Base-by-base conservation (phyloP, 495 filamentous ascomycete species). In the Penicillium odoratum region DNA sequence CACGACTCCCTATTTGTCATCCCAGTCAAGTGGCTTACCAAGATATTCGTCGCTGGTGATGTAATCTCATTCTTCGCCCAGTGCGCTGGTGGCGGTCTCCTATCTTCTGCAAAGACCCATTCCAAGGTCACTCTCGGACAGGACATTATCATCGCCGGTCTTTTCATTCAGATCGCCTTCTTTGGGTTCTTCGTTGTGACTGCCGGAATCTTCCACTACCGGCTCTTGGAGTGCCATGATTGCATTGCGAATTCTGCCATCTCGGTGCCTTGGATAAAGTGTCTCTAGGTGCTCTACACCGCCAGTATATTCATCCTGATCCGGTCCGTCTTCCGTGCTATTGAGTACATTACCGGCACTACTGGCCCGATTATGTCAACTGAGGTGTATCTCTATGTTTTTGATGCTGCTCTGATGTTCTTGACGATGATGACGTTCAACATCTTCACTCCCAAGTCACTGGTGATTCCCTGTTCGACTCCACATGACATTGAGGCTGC, bases 321-420 rank as follows among this genome's bases (percentile, higher is more conserved):
- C 3, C 77, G 88, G 8, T 83, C 74, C n/a, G 53, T 88, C 7
- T 88, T 85, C 63, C 76, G 87, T 16, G 68, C 85, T 16, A 60
- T 85, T 6, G 88, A 91, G 70, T 90, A 83, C 60, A 47, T 76
- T 0, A 74, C 83, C 67, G 86, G 86, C 0, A 61, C 77, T 34
- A 65, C 69, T n/a, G 84, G 86, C 0, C 71, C 67, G 55, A 42
- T 82, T 15, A 60, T 86, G 30, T 61, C 51, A 5, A 76, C 82
- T 51, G 86, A 89, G 70, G 75, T 74, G 59, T 81, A 77, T 55
- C 52, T 87, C 45, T 88, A 88, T 67, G 59, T 86, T 3, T 88
- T 89, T 63, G 87, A 90, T 63, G 65, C 77, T 33, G 31, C 72
- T 30, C 60, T 84, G 30, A 89, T 90, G 85, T 57, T 83, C 18